Percentiles rank a stretch among this genome's conserved stretches.
Evolutionary conservation across 148 eudicot species (phyloP).

Genomic region (Persicaria maculosa): DNA sequence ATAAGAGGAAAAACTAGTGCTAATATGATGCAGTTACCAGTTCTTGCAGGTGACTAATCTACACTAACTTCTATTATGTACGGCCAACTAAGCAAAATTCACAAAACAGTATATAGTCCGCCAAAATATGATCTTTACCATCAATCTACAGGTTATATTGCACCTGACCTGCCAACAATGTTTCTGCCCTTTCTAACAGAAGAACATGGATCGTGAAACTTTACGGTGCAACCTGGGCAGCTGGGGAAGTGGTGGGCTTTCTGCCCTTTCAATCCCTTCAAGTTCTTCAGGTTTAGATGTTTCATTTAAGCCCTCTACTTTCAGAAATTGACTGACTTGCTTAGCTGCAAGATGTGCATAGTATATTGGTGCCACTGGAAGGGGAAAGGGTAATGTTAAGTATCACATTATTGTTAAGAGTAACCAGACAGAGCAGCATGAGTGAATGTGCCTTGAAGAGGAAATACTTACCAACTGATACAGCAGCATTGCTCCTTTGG

Average conservation of each 20-base stretch:
- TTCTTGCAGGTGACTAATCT: not conserved
- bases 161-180: not conserved
- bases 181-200: slow-evolving; percentile 20
- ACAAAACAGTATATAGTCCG: not conserved
- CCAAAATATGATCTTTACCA: not conserved
- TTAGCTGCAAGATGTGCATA: slow-evolving; percentile 47
- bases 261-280: slow-evolving; percentile 10
- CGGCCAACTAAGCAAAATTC: slow-evolving; percentile 8
- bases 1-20: not conserved
- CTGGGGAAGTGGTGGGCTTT: slow-evolving; percentile 19
- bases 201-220: slow-evolving; percentile 35
- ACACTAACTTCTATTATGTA: slow-evolving; percentile 8
- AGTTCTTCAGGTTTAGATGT: slow-evolving; percentile 20
- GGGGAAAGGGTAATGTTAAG: slow-evolving; percentile 1
- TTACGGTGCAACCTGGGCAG: slow-evolving; percentile 26
- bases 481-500: slow-evolving; percentile 80
- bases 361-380: slow-evolving; percentile 82
- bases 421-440: not conserved
- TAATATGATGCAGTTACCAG: not conserved
- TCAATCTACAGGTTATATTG: not conserved
- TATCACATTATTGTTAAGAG: not conserved
- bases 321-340: slow-evolving; percentile 29
- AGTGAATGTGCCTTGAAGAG: slow-evolving; percentile 12
- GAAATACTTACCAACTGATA: slow-evolving; percentile 61
- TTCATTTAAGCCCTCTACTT: slow-evolving; percentile 25